These are phyloP conservation scores for Starmerella vaccinii DNA, from an alignment of 805 yeast genomes.

Conservation along the genomic window DNA sequence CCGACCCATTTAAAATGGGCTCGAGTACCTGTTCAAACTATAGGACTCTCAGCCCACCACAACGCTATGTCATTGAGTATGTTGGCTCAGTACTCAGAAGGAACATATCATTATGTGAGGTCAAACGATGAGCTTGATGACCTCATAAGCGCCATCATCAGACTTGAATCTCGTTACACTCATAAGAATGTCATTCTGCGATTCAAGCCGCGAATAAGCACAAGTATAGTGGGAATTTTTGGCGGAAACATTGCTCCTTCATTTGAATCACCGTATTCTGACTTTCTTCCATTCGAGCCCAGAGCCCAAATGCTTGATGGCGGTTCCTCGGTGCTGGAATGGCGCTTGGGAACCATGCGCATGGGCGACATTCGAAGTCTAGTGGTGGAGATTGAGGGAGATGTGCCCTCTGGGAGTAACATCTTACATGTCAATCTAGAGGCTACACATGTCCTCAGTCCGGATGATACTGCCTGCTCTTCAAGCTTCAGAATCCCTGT, in stretches of 20 bases:
- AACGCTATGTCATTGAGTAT: constrained; percentile 3
- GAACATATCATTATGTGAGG: constrained; percentile 7
- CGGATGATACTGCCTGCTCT: neutral
- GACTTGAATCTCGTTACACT: constrained; percentile 5
- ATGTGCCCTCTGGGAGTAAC: neutral
- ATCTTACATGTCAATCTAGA: neutral
- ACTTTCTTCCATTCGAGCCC: neutral
- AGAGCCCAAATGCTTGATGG: neutral
- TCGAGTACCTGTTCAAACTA: neutral
- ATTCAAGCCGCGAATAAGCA: constrained; percentile 7
- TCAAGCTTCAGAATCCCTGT: neutral
- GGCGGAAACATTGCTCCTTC: neutral
- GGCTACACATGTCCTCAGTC: neutral
- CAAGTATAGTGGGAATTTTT: neutral
- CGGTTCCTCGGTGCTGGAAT: neutral
- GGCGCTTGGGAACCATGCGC: neutral
- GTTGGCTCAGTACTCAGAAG: constrained; percentile 7
- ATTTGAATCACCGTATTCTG: neutral
- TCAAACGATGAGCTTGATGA: neutral
- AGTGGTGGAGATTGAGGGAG: neutral
- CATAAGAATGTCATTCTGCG: constrained; percentile 1
- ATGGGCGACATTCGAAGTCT: neutral
- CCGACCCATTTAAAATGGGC: neutral
- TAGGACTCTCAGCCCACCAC: constrained; percentile 2
- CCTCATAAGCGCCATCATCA: neutral